These are phyloP conservation scores for Umbilicus rupestris DNA, from an alignment of 164 flowering plant genomes.

Conservation along the genomic window DNA sequence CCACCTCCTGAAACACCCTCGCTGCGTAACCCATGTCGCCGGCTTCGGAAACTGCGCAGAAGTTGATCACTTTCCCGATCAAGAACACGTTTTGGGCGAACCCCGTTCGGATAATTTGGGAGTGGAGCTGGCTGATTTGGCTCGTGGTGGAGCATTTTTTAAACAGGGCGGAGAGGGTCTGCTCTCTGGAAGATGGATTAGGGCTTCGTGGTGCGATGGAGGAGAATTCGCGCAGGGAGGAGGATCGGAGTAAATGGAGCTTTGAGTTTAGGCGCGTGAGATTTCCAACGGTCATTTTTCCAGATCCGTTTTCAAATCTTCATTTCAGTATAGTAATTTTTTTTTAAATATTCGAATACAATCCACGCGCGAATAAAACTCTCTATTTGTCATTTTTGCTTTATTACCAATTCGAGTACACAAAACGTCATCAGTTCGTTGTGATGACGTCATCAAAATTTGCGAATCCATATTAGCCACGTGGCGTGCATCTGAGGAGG, in stretches of 20 bases:
- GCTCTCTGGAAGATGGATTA: slow-evolving; percentile 12
- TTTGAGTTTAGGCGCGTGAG: slow-evolving; percentile 4
- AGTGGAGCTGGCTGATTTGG: slow-evolving; percentile 36
- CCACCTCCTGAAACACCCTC: slow-evolving; percentile 29
- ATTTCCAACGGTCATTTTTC: not conserved
- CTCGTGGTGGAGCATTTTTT: slow-evolving; percentile 26
- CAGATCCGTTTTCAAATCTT: not conserved
- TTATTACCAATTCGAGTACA: too few species aligned
- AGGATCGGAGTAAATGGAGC: not conserved
- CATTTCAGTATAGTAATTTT: too few species aligned
- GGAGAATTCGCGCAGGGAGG: not conserved
- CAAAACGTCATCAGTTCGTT: too few species aligned
- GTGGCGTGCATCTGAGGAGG: too few species aligned
- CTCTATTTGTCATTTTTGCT: too few species aligned
- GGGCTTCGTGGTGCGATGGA: not conserved
- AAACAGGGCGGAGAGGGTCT: slow-evolving; percentile 22
- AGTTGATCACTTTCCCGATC: slow-evolving; percentile 34
- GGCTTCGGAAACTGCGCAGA: slow-evolving; percentile 27
- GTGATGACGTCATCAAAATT: too few species aligned
- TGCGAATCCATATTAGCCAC: too few species aligned
- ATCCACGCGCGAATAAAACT: too few species aligned
- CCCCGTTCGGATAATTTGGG: slow-evolving; percentile 31
- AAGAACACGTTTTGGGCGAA: slow-evolving; percentile 28
- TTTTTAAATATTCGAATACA: too few species aligned
- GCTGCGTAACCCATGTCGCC: slow-evolving; percentile 43